A percentile compares a stretch with the other conserved stretches of the same genome.
phyloP scores from a whole-genome alignment of 1,284 basidiomycete species.

The Xanthoconium separans region DNA sequence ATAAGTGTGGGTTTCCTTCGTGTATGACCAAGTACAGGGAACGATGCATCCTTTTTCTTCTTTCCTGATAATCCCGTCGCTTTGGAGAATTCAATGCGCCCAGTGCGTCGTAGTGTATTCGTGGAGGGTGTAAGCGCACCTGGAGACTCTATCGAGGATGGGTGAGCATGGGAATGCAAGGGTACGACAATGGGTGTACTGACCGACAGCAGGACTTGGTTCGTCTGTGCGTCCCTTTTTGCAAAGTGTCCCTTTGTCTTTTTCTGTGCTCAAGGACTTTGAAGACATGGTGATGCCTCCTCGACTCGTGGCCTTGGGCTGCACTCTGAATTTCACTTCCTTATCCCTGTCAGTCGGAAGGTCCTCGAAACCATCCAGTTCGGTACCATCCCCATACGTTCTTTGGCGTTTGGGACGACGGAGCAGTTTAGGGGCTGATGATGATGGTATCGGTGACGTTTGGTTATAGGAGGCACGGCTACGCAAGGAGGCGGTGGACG shows the following conservation, averaged over 20 bases:
- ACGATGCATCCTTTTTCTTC: conserved; percentile 54
- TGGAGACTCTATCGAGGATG: conserved; percentile 20
- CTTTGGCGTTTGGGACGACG: conserved; percentile 71
- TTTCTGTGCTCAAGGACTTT: conserved; percentile 38
- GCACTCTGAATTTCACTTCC: conserved; percentile 68
- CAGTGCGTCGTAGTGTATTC: conserved; percentile 43
- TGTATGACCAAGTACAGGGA: conserved; percentile 43
- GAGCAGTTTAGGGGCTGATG: conserved; percentile 63
- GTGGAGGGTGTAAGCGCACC: conserved; percentile 32
- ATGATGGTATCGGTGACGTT: conserved; percentile 34
- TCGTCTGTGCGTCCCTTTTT: conserved; percentile 49
- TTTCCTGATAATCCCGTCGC: conserved; percentile 40
- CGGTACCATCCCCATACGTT: conserved; percentile 89
- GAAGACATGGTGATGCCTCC: conserved; percentile 51
- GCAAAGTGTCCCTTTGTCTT: conserved; percentile 46
- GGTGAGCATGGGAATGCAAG: neutral
- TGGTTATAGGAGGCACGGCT: conserved; percentile 33
- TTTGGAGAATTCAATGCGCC: conserved; percentile 44
- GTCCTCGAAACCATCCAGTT: conserved; percentile 90
- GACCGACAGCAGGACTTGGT: conserved; percentile 40
- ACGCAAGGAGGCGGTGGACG: conserved; percentile 43
- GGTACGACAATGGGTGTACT: conserved; percentile 18
- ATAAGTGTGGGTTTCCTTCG: conserved; percentile 82
- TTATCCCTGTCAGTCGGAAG: conserved; percentile 83
- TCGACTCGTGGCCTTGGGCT: conserved; percentile 66